phyloP scores from a whole-genome alignment of 257 asterid genomes.

The Solanum stenotomum region DNA sequence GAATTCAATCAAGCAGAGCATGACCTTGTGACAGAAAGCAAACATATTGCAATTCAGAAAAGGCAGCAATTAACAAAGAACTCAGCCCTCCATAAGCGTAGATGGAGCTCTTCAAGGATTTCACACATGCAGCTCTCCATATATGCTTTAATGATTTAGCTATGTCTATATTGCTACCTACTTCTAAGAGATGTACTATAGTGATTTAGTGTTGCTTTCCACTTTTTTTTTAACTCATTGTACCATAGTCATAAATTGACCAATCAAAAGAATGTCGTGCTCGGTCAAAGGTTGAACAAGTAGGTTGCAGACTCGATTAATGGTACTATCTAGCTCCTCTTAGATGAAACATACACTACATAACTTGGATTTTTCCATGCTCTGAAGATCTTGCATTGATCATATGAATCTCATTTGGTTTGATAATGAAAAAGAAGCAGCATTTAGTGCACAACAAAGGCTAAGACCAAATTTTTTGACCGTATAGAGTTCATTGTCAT shows the following conservation, averaged over 20 bases:
- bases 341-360: neutral
- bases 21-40: neutral
- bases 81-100: neutral
- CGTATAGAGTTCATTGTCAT: neutral
- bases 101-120: neutral
- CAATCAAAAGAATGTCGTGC: neutral
- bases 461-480: neutral
- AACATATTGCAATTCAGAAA: neutral
- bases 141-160: neutral
- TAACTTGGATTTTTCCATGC: neutral
- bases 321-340: neutral
- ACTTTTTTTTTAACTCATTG: neutral
- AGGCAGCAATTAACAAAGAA: neutral
- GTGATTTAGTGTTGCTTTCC: neutral
- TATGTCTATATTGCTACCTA: neutral
- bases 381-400: neutral
- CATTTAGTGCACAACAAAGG: neutral
- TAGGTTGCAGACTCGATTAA: neutral
- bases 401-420: neutral
- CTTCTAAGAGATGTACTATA: neutral
- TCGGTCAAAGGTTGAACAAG: neutral
- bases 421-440: neutral
- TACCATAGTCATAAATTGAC: neutral
- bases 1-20: neutral
- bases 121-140: neutral